Evolutionary conservation across 2,329 filamentous ascomycete genomes (phyloP).

Genomic region (Chrysosporium queenslandicum): DNA sequence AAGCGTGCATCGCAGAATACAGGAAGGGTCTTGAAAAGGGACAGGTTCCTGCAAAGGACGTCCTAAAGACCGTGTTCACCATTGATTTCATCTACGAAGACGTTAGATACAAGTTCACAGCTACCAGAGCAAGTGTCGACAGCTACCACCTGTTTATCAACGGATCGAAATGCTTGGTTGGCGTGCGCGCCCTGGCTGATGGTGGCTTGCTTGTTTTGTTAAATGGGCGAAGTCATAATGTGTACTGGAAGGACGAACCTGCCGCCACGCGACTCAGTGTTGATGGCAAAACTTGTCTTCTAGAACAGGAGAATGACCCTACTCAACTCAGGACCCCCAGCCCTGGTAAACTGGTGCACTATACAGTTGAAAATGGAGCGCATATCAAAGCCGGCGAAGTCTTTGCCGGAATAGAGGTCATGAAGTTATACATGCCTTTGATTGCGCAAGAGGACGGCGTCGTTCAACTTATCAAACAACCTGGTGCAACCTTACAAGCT

Average conservation of each 20-base stretch:
- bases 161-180: constrained; percentile 88
- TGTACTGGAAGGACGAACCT: constrained; percentile 99
- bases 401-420: constrained; percentile 96
- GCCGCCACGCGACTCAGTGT: constrained; percentile 91
- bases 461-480: constrained; percentile 98
- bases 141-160: constrained; percentile 99
- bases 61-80: constrained; percentile 93
- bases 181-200: constrained; percentile 83
- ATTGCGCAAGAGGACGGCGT: constrained; percentile 90
- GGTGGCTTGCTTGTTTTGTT: constrained; percentile 87
- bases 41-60: constrained; percentile 91
- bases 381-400: constrained; percentile 87
- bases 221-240: constrained; percentile 86
- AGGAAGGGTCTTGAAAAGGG: constrained; percentile 84
- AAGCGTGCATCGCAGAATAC: constrained; percentile 79
- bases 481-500: constrained; percentile 91
- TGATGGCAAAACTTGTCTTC: constrained; percentile 92
- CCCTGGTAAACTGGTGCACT: constrained; percentile 96
- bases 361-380: constrained; percentile 86
- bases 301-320: constrained; percentile 98
- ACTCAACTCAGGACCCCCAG: constrained; percentile 91
- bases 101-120: constrained; percentile 93
- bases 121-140: constrained; percentile 80
- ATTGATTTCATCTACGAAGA: constrained; percentile 99
- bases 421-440: constrained; percentile 99